Evolutionary conservation across 1,284 basidiomycete species (phyloP), one percentile per base, ranked within the genome.

Genomic region (Cryptococcus sp.): DNA sequence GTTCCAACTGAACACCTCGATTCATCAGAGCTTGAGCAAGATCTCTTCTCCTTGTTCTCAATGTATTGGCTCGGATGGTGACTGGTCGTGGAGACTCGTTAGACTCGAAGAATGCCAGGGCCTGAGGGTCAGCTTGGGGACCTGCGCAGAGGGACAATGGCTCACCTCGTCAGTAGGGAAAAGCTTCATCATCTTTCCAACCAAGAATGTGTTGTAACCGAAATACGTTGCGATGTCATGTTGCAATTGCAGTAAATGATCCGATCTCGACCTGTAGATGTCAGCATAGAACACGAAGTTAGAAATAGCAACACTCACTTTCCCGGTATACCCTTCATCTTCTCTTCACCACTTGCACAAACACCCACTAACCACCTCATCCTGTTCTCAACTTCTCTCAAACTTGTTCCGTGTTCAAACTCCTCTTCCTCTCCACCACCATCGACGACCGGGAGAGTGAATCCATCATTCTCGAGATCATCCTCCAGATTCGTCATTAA

Each of bases 71-170:
- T 53, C 96, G 88, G 70, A 99, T 98, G 5, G 96, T 98, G 30
- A 99, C 93, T 6, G 96, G 96, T 58, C 96, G 85, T 13, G 94
- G 86, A 3, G 93, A 85, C 76, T 99, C 96, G 76, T 98, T 98
- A 13, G 95, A 88, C 77, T 98, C 96, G 73, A 98, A 98, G 78
- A 98, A 98, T 66, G 96, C 93, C 59, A 98, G 88, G 0, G 93
- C 92, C 90, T 14, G 50, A 49, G 42, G 38, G 38, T 7, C 15
- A 42, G 34, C 10, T 32, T 34, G 13, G 14, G 31, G 35, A 7
- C 33, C 3, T 11, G 37, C 30, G 8, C 13, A 33, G 34, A 47
- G 30, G 2, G 32, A 5, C 7, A 43, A 8, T 57, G n/a, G 68
- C 79, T 58, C 61, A 89, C 91, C 83, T 98, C 96, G 55, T 88